Evolutionary conservation across 805 yeast species (phyloP), one percentile per base, ranked within the genome.

Genomic region (Torulaspora quercuum): DNA sequence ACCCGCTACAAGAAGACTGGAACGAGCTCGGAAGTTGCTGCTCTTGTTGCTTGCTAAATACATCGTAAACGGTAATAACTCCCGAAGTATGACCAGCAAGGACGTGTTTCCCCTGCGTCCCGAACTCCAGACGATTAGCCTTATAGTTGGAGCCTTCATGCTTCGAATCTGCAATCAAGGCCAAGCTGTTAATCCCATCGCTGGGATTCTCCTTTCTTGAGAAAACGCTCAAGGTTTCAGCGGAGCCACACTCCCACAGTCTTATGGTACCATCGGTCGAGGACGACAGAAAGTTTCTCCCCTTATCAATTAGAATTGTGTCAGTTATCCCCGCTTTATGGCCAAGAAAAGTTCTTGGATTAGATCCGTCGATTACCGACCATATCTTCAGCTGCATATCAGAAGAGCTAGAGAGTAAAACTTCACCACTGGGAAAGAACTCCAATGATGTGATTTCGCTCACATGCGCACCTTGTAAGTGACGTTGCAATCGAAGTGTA

Each of bases 231-330:
- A 81, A 52, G 6, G 59, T 49, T 12, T 50, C 35, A 1, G 80
- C 86, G 1, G 70, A 50, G 0, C 83, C 80, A 54, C 86, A 75
- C 48, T 82, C 90, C 89, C 88, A 83, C 23, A 85, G 51, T 27
- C 62, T 67, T 1, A 80, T 64, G 0, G 73, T 51, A 1, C 85
- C 85, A 53, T 77, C 84, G 4, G 44, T 34, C 5, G 76, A 69
- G 7, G 78, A 63, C 5, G 81, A 70, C 12, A 81, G 44, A 41
- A 85, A 64, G 51, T 83, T 82, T 25, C 90, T 62, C 1, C 95
- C 94, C 11, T 73, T 61, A 0, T 78, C 88, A 12, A 83, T 61
- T 43, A 80, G 48, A 3, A 58, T 68, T 2, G 75, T 42, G 44
- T 68, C 80, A 2, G 75, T 72, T 8, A 80, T 63, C 9, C 68